phyloP scores from a whole-genome alignment of 805 yeast species.

The Starmerella sp. region DNA sequence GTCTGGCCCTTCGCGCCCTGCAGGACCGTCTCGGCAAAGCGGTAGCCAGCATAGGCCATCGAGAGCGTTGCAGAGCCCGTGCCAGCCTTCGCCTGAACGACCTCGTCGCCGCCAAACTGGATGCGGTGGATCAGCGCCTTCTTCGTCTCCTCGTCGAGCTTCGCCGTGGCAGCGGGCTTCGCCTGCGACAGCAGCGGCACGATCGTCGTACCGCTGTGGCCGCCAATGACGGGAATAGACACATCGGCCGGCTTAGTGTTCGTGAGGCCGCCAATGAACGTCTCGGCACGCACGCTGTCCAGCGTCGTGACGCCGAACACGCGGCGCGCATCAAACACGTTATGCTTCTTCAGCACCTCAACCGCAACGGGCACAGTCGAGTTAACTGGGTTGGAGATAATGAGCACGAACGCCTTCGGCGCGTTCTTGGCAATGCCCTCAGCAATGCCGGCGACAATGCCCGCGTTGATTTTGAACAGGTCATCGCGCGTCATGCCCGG shows the following conservation, averaged over 20 bases:
- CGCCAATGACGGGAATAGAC: slow-evolving; percentile 71
- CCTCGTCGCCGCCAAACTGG: slow-evolving; percentile 95
- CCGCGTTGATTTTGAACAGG: slow-evolving; percentile 71
- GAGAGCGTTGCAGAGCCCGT: slow-evolving; percentile 90
- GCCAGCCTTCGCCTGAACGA: slow-evolving; percentile 89
- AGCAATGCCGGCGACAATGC: slow-evolving; percentile 63
- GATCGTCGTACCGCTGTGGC: slow-evolving; percentile 91
- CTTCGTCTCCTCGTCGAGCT: slow-evolving; percentile 30
- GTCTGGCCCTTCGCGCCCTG: slow-evolving; percentile 31
- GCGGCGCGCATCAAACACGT: slow-evolving; percentile 57
- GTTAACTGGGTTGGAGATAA: slow-evolving; percentile 90
- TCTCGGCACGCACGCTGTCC: slow-evolving; percentile 79
- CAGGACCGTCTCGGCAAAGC: slow-evolving; percentile 53
- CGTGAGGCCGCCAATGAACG: slow-evolving; percentile 53
- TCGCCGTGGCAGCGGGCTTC: slow-evolving; percentile 28
- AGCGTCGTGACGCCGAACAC: slow-evolving; percentile 83
- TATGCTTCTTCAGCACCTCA: slow-evolving; percentile 58
- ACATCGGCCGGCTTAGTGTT: slow-evolving; percentile 39
- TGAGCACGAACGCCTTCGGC: slow-evolving; percentile 65
- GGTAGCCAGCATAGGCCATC: slow-evolving; percentile 90
- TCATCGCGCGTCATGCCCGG: slow-evolving; percentile 94
- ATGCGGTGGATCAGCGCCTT: slow-evolving; percentile 72
- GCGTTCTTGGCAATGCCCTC: slow-evolving; percentile 60
- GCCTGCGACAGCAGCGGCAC: slow-evolving; percentile 62
- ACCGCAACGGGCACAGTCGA: slow-evolving; percentile 85